Evolutionary conservation across 495 filamentous ascomycete genomes (phyloP).

Genomic region (Penicillium paxilli): DNA sequence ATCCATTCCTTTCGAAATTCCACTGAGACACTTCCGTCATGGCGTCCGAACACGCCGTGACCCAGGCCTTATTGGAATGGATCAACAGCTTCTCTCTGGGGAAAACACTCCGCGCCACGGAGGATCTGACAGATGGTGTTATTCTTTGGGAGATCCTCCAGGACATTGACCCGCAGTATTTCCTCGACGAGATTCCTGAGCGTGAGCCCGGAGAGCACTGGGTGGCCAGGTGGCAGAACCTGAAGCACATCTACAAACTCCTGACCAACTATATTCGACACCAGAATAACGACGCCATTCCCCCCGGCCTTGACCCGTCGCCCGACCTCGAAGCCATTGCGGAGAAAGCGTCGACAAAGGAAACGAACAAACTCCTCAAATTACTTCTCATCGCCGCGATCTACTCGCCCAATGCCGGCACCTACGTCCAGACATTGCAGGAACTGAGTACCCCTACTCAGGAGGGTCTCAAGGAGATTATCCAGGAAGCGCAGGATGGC

Average conservation of each 20-base stretch:
- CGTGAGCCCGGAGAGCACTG: constrained; percentile 51
- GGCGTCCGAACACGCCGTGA: constrained; percentile 46
- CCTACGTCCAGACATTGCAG: constrained; percentile 56
- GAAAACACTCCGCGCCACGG: constrained; percentile 46
- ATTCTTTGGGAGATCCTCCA: constrained; percentile 69
- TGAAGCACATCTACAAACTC: constrained; percentile 69
- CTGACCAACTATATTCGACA: constrained; percentile 66
- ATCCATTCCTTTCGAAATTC: constrained; percentile 14
- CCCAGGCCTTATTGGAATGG: constrained; percentile 59
- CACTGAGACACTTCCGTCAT: constrained; percentile 27
- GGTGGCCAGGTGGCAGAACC: constrained; percentile 56
- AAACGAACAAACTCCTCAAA: constrained; percentile 59
- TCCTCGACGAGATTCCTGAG: constrained; percentile 61
- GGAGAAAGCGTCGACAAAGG: constrained; percentile 39
- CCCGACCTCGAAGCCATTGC: constrained; percentile 63
- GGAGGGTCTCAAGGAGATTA: constrained; percentile 48
- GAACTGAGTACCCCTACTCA: constrained; percentile 46
- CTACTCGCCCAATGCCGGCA: constrained; percentile 52
- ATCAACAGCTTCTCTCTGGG: constrained; percentile 54
- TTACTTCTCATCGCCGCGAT: constrained; percentile 64
- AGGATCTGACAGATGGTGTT: constrained; percentile 73
- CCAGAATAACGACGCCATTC: constrained; percentile 49
- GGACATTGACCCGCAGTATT: constrained; percentile 68
- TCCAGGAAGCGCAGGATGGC: constrained; percentile 48
- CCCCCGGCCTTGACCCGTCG: constrained; percentile 47